Evolutionary conservation across 1,284 basidiomycete genomes (phyloP).

Genomic region (Moniliella sp.): DNA sequence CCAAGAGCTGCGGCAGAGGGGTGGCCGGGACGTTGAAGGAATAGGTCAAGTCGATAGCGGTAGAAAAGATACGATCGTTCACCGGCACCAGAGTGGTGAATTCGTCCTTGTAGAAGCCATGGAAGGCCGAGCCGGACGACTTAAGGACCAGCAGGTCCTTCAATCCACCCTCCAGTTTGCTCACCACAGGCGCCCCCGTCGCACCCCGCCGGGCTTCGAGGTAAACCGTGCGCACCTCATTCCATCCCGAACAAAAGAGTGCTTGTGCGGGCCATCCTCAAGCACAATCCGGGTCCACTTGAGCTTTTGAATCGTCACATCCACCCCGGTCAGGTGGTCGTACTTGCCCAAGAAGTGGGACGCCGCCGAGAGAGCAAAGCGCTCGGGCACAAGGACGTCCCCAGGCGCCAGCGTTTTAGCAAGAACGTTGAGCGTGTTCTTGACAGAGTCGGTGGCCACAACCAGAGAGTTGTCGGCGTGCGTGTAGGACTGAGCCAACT

Average conservation of each 20-base stretch:
- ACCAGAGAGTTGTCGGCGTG: slow-evolving; percentile 17
- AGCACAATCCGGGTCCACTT: slow-evolving; percentile 64
- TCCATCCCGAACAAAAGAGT: slow-evolving; percentile 67
- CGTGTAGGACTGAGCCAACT: slow-evolving; percentile 14
- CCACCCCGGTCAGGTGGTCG: slow-evolving; percentile 49
- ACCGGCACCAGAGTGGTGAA: slow-evolving; percentile 51
- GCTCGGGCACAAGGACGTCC: slow-evolving; percentile 43
- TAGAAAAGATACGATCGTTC: slow-evolving; percentile 27
- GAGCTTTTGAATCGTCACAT: slow-evolving; percentile 56
- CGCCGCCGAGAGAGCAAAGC: slow-evolving; percentile 66
- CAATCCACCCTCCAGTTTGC: slow-evolving; percentile 12
- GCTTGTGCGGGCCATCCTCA: slow-evolving; percentile 43
- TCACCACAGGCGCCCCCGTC: slow-evolving; percentile 35
- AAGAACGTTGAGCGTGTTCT: slow-evolving; percentile 59
- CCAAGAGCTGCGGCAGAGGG: neutral
- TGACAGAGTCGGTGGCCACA: slow-evolving; percentile 42
- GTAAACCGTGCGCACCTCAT: slow-evolving; percentile 56
- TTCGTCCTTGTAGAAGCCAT: slow-evolving; percentile 61
- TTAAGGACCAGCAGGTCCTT: slow-evolving; percentile 49
- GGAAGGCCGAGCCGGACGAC: slow-evolving; percentile 65
- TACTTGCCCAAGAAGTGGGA: slow-evolving; percentile 67
- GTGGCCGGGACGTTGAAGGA: slow-evolving; percentile 42
- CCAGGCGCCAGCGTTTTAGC: slow-evolving; percentile 12
- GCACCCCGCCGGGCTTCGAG: slow-evolving; percentile 39
- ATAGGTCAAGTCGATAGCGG: slow-evolving; percentile 22